Base-by-base conservation (phyloP, 495 filamentous ascomycete genomes). In the Penicillium coprophilum region DNA sequence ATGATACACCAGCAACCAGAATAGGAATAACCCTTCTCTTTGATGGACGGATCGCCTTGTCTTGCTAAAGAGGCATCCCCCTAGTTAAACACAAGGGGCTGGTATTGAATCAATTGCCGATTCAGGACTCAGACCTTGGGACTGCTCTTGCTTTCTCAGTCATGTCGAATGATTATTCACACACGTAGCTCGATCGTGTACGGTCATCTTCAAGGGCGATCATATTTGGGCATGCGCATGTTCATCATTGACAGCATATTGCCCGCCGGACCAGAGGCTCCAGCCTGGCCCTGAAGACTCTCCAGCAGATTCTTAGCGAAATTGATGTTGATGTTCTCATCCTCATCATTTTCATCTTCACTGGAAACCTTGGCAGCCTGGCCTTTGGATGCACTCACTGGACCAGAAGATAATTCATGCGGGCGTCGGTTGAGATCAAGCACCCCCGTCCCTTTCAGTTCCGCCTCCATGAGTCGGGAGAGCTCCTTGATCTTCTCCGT, bases 241-340 rank as follows among this genome's bases (percentile, higher is more conserved):
- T 90, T 89, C 90, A 96, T 86, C 78, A 91, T 80, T 4, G 85
- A 86, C 60, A 97, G 77, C 55, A 97, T 69, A 68, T 96, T 97
- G 1, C 92, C 87, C 4, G 86, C 87, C 2, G 93, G 93, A 0
- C 93, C 93, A 12, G 91, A 77, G 72, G 87, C 80, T 36, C 93
- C 93, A 6, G 76, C 90, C 67, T 97, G 92, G 27, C 86, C 85
- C 61, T 96, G 94, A 65, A 97, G 90, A 64, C 87, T 90, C 72
- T 96, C 89, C n/a, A 97, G 75, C 21, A 97, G 70, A 65, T 96
- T 97, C 67, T 90, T 91, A 34, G 89, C 92, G 6, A 98, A 81
- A 47, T 92, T 91, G 65, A 90, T 88, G 62, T 96, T 90, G 41
- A 90, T 82, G 56, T 92, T 80, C 11, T 92, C 79, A 54, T 86